Evolutionary conservation across 805 yeast species (phyloP).

Genomic region (Candida succiphila): DNA sequence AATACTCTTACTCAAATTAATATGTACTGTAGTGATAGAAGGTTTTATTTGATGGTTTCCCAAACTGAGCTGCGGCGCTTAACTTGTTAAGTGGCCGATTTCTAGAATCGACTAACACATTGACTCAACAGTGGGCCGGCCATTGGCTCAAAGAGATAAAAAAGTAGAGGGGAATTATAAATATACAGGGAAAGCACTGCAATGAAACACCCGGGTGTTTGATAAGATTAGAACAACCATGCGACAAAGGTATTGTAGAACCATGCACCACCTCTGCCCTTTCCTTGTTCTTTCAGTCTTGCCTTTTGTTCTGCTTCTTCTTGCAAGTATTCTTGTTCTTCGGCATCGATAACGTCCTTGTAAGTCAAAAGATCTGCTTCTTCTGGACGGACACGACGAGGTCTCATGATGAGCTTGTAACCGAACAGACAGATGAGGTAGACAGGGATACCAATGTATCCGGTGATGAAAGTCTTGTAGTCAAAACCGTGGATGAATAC

Average conservation of each 20-base stretch:
- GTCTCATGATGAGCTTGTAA: slow-evolving; percentile 45
- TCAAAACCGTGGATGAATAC: slow-evolving; percentile 52
- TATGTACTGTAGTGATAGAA: too few species aligned
- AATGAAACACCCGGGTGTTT: too few species aligned
- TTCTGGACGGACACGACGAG: slow-evolving; percentile 36
- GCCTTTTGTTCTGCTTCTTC: slow-evolving; percentile 7
- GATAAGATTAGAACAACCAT: slow-evolving; percentile 13
- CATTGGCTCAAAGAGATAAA: too few species aligned
- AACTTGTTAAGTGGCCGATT: too few species aligned
- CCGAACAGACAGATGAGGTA: slow-evolving; percentile 45
- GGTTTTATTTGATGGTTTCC: too few species aligned
- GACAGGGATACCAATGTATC: slow-evolving; percentile 68
- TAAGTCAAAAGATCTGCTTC: slow-evolving; percentile 55
- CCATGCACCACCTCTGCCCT: slow-evolving; percentile 12
- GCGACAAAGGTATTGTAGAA: slow-evolving; percentile 22
- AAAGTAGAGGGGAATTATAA: too few species aligned
- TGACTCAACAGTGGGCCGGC: too few species aligned
- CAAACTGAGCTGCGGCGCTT: too few species aligned
- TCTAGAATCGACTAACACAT: too few species aligned
- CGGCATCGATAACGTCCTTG: slow-evolving; percentile 45
- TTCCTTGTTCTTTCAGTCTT: slow-evolving; percentile 4
- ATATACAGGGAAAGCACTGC: too few species aligned
- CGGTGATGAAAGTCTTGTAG: slow-evolving; percentile 63
- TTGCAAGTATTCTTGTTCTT: slow-evolving; percentile 29
- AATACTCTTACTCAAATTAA: too few species aligned